Percentiles rank a stretch among this genome's conserved stretches.
phyloP scores from a whole-genome alignment of 1,284 basidiomycete genomes.

The Fistulinella staudtii region DNA sequence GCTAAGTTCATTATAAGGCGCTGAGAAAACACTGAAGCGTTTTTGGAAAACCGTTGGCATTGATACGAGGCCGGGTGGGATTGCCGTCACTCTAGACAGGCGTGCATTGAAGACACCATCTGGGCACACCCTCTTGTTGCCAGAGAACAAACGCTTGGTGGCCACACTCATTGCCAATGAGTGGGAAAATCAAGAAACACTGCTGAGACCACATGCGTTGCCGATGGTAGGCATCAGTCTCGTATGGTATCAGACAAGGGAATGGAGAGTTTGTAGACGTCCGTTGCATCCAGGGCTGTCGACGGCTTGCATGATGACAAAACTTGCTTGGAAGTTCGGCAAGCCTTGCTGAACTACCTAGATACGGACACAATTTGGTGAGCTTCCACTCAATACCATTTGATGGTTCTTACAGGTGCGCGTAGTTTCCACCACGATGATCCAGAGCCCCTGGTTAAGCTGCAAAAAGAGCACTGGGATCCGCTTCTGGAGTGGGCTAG shows the following conservation, averaged over 20 bases:
- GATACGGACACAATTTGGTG: slow-evolving; percentile 97
- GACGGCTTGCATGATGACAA: slow-evolving; percentile 67
- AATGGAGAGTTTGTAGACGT: slow-evolving; percentile 54
- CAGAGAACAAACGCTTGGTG: slow-evolving; percentile 64
- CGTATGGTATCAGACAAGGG: background rate
- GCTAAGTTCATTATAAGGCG: slow-evolving; percentile 49
- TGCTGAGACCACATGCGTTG: slow-evolving; percentile 87
- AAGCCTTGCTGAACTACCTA: slow-evolving; percentile 80
- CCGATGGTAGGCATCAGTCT: slow-evolving; percentile 73
- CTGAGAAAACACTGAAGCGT: slow-evolving; percentile 78
- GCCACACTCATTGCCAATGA: slow-evolving; percentile 90
- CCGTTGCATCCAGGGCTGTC: slow-evolving; percentile 83
- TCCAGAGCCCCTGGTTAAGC: slow-evolving; percentile 69
- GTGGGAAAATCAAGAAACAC: slow-evolving; percentile 90
- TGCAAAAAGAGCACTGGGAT: slow-evolving; percentile 89
- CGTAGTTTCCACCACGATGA: slow-evolving; percentile 79
- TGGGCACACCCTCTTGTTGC: slow-evolving; percentile 73
- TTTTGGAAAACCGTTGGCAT: slow-evolving; percentile 91
- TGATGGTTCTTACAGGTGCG: slow-evolving; percentile 4
- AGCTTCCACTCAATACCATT: slow-evolving; percentile 17
- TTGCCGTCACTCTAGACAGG: slow-evolving; percentile 78
- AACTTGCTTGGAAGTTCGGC: slow-evolving; percentile 63
- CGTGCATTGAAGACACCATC: slow-evolving; percentile 85
- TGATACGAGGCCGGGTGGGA: slow-evolving; percentile 54
- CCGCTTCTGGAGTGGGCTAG: slow-evolving; percentile 83